Base-by-base conservation (phyloP, 345 rosid species). In the Rhodamnia argentea region DNA sequence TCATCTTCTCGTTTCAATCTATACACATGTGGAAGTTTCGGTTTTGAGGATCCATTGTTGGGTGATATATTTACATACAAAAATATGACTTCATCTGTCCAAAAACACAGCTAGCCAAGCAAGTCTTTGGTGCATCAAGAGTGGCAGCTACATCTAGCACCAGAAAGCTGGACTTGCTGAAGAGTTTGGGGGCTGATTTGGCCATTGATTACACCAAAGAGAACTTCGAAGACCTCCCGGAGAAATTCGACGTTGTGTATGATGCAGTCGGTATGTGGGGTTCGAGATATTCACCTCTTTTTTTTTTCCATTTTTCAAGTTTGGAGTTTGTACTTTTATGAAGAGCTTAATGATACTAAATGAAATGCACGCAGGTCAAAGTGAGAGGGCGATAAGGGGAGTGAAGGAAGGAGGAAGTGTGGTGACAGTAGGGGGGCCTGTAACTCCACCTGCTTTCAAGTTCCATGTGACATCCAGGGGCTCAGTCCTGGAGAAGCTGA, bases 381-480 rank as follows among this genome's bases (percentile, higher is more conserved):
- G 99, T 37, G 96, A 95, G n/a, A 91, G 32, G 89, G 97, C 97
- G 1, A 94, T 95, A 86, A 94, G 94, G 88, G 96, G 85, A 62
- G 88, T 95, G 78, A 95, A 94, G 88, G 95, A 94, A 92, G 98
- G 95, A 26, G 99, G 98, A 51, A 92, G 91, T 32, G 96, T 95
- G 40, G 99, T 95, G 88, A 95, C 95, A 40, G 86, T 96, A 52
- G 94, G 0, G 76, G 98, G 96, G 13, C 96, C 95, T 2, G 98
- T 92, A 3, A 92, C 94, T 4, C 97, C 98, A 1, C 97, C 96
- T 58, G 98, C 96, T 82, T 94, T 93, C 58, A 87, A 95, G 90
- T 95, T 96, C n/a, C 96, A 95, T n/a, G 96, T 95, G 82, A 96
- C 96, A 27, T 94, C 98, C 78, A 89, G 93, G 20, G 96, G 98